These are phyloP conservation scores for Tricharina praecox DNA, from an alignment of 495 filamentous ascomycete genomes.

Conservation along the genomic window DNA sequence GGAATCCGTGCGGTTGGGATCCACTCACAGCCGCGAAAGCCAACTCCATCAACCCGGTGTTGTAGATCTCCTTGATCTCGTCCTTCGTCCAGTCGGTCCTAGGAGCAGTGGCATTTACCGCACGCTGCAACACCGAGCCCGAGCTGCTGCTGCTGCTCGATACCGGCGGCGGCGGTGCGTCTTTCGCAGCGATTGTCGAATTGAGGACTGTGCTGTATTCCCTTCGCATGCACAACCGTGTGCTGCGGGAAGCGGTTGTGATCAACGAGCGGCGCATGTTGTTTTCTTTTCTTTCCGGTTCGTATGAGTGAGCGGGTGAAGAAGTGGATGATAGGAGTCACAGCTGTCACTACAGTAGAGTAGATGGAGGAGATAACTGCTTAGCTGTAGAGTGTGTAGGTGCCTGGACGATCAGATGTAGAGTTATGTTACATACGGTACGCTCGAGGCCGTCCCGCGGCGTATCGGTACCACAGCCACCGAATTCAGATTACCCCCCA, in stretches of 20 bases:
- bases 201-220: not conserved
- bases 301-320: too few relatives aligned
- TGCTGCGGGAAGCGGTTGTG: not conserved
- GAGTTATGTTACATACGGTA: too few relatives aligned
- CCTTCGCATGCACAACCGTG: not conserved
- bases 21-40: constrained; percentile 54
- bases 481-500: too few relatives aligned
- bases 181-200: not conserved
- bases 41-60: constrained; percentile 60
- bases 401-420: too few relatives aligned
- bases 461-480: too few relatives aligned
- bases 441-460: too few relatives aligned
- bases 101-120: constrained; percentile 39
- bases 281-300: too few relatives aligned
- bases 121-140: constrained; percentile 29
- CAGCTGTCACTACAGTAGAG: too few relatives aligned
- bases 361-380: too few relatives aligned
- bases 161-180: not conserved
- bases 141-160: not conserved
- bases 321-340: too few relatives aligned
- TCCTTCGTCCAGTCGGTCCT: constrained; percentile 62
- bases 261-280: not conserved
- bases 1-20: too few relatives aligned
- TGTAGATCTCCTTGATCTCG: constrained; percentile 57
- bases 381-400: too few relatives aligned